Evolutionary conservation across 768 basidiomycete species (phyloP), one percentile per base, ranked within the genome.

Genomic region (Cytidiella melzeri): DNA sequence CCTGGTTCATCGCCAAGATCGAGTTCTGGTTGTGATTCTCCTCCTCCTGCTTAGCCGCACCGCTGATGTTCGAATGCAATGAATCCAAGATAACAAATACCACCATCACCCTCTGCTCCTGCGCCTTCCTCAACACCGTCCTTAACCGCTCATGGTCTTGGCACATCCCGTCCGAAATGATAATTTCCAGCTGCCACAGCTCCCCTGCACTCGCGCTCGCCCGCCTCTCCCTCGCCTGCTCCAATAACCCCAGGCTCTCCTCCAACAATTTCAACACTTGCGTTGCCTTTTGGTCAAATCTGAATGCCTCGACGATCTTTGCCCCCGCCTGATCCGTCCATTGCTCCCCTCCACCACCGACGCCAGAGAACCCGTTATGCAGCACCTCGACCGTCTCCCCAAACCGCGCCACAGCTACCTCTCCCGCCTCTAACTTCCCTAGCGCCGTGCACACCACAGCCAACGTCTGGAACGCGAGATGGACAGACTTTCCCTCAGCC

Each of bases 91-190:
- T 80, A 65, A 99, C 80, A 73, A 99, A 99, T 46, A 97, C 94
- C 45, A 99, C 79, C 87, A 98, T 85, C 58, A 98, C 84, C 24
- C 85, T 76, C 64, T 92, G 89, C 58, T 90, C 94, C 57, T 86
- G 81, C 3, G 95, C 96, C 56, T 79, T 81, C 28, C 96, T 75
- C 18, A 99, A 72, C 24, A 90, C 67, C 2, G 82, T 81, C 30
- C 87, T 81, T 43, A 99, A 73, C 56, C 77, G 74, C 37, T 93
- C 88, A 65, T 97, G 94, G 61, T 96, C 90, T 64, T 98, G 92
- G 63, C 94, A 98, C 57, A 97, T 87, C n/a, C 96, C 96, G 60
- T 99, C 96, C 13, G 93, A 97, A 53, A 99, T 92, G 74, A 99
- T 96, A 69, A 98, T 90, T 65, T 97, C 81, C 47, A 99, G 76